Evolutionary conservation across 768 basidiomycete species (phyloP), one percentile per base, ranked within the genome.

Genomic region (Coprinellus micaceus): DNA sequence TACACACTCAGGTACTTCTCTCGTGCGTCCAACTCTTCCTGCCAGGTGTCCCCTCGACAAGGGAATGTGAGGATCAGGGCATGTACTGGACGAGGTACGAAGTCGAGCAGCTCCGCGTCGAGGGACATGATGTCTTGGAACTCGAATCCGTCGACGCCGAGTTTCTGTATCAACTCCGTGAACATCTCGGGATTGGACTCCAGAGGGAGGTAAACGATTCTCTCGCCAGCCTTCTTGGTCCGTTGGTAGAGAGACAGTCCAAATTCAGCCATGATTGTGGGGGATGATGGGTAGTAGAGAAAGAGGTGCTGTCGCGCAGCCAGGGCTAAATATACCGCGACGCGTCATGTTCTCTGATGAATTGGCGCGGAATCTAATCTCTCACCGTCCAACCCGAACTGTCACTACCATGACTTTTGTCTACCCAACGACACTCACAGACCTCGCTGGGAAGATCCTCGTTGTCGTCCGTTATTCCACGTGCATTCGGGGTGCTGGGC

Each of bases 401-500:
- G n/a, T n/a, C 37, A 37, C 43, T 36, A 48, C 49, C 33, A 73
- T 74, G 72, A 50, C 67, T n/a, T 76, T 81, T 62, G 63, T 74
- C 58, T 64, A 71, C 46, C 66, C 73, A 7, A 62, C 66, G 2
- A 11, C 33, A 24, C 33, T 58, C 17, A 26, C 71, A 17, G 54
- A 65, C 37, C 64, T 76, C 30, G 47, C 66, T 43, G 74, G 74
- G 29, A 81, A 80, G 64, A 72, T 67, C 3, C 66, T 81, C 47
- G 66, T 82, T 49, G 69, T 80, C 52, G 80, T 81, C 61, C 52
- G 77, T 77, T 57, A 44, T 46, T 52, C 41, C 17, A 26, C 43
- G 17, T 52, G 33, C 33, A 19, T 15, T 28, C 44, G 57, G 36
- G 21, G 36, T 36, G 33, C 40, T n/a, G 21, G 21, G 10, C 53